Conservation (phyloP, 768 basidiomycete genomes). For the Neoboletus magnificus region DNA sequence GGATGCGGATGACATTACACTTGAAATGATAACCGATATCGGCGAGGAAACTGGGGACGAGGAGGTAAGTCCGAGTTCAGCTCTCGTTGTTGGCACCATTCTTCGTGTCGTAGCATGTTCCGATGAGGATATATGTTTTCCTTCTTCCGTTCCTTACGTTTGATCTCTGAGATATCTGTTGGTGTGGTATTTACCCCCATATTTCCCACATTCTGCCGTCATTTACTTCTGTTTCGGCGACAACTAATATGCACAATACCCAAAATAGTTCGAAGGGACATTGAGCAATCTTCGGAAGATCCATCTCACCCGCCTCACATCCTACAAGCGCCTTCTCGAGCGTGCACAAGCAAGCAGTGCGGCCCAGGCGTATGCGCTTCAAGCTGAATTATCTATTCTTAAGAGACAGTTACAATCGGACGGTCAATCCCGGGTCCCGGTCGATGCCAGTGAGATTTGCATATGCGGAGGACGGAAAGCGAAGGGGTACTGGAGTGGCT, state of each 20-base stretch:
- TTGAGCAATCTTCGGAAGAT: constrained; percentile 39
- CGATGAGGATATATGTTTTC: neutral
- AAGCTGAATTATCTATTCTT: constrained; percentile 72
- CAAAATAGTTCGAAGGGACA: constrained; percentile 42
- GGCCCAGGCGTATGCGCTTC: constrained; percentile 80
- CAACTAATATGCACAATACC: neutral
- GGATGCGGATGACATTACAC: constrained; percentile 59
- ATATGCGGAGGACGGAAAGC: constrained; percentile 59
- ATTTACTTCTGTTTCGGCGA: neutral
- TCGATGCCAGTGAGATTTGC: constrained; percentile 34
- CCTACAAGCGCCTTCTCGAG: constrained; percentile 78
- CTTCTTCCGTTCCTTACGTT: neutral
- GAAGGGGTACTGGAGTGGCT: constrained; percentile 73
- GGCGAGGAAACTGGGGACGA: constrained; percentile 67
- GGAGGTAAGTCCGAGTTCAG: constrained; percentile 43
- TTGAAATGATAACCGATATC: constrained; percentile 65
- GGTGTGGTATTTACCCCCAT: neutral
- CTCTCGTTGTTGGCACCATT: neutral
- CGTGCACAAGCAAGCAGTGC: constrained; percentile 75
- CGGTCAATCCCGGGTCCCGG: constrained; percentile 4
- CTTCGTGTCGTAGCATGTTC: neutral
- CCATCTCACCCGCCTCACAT: constrained; percentile 56
- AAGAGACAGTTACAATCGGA: constrained; percentile 40
- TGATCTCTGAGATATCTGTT: neutral
- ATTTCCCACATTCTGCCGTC: neutral